These are phyloP conservation scores for Pyrenula massariospora DNA, from an alignment of 495 filamentous ascomycete species.

Conservation along the genomic window DNA sequence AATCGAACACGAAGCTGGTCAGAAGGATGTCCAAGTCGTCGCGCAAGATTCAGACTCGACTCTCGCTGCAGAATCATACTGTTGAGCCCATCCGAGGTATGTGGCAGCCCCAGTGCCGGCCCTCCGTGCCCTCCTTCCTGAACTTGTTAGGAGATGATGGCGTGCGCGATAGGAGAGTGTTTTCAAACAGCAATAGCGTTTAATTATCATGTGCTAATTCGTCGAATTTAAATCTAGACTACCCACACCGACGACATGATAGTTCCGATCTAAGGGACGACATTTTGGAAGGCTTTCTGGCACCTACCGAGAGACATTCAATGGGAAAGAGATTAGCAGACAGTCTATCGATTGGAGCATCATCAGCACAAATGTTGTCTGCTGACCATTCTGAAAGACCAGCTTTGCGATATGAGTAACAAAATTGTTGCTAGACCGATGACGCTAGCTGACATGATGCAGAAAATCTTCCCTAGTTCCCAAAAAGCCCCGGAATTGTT, in stretches of 20 bases:
- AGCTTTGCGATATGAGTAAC: neutral
- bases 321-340: neutral
- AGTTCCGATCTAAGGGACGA: neutral
- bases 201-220: neutral
- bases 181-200: neutral
- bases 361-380: neutral
- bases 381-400: neutral
- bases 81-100: conserved; percentile 1
- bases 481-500: neutral
- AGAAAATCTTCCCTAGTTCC: neutral
- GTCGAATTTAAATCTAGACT: neutral
- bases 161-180: neutral
- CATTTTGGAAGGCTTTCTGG: neutral
- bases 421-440: neutral
- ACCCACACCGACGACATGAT: neutral
- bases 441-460: neutral
- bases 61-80: conserved; percentile 17
- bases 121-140: neutral
- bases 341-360: neutral
- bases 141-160: neutral
- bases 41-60: neutral
- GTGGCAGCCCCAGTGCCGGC: neutral
- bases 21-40: neutral
- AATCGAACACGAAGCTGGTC: neutral
- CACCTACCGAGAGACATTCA: neutral